Evolutionary conservation across 2,329 filamentous ascomycete genomes (phyloP).

Genomic region (Nakataea oryzae): DNA sequence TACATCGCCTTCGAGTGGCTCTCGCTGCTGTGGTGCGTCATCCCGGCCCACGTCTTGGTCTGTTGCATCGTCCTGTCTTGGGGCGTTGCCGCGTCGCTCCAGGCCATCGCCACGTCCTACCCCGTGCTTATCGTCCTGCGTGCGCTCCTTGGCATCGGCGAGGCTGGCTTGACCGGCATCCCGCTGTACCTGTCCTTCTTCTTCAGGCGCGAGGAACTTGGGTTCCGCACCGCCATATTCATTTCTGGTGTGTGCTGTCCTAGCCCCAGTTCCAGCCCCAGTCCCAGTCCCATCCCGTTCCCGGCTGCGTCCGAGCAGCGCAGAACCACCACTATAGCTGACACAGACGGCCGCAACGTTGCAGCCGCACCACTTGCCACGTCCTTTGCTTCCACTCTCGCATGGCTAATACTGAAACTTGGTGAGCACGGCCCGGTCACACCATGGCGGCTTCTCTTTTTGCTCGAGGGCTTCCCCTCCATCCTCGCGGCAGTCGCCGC

Average conservation of each 20-base stretch:
- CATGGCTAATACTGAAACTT: slow-evolving; percentile 65
- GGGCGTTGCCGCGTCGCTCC: slow-evolving; percentile 69
- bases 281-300: slow-evolving; percentile 5
- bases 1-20: slow-evolving; percentile 59
- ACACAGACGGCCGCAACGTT: slow-evolving; percentile 40
- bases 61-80: slow-evolving; percentile 60
- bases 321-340: slow-evolving; percentile 34
- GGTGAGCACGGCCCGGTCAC: slow-evolving; percentile 58
- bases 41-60: slow-evolving; percentile 51
- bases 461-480: slow-evolving; percentile 78
- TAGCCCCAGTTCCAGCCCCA: too few species aligned
- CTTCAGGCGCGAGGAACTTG: slow-evolving; percentile 60
- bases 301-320: slow-evolving; percentile 8
- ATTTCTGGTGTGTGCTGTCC: slow-evolving; percentile 48
- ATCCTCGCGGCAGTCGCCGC: slow-evolving; percentile 64
- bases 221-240: slow-evolving; percentile 76
- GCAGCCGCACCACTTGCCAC: slow-evolving; percentile 73
- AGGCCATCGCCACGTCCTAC: slow-evolving; percentile 56
- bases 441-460: slow-evolving; percentile 76
- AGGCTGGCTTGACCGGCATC: slow-evolving; percentile 55
- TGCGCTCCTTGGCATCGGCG: slow-evolving; percentile 48
- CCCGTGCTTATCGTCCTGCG: slow-evolving; percentile 44
- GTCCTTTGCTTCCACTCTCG: slow-evolving; percentile 69
- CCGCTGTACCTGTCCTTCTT: slow-evolving; percentile 57
- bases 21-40: slow-evolving; percentile 48